Evolutionary conservation across 2,329 filamentous ascomycete genomes (phyloP).

Genomic region (Diaporthe humulicola): DNA sequence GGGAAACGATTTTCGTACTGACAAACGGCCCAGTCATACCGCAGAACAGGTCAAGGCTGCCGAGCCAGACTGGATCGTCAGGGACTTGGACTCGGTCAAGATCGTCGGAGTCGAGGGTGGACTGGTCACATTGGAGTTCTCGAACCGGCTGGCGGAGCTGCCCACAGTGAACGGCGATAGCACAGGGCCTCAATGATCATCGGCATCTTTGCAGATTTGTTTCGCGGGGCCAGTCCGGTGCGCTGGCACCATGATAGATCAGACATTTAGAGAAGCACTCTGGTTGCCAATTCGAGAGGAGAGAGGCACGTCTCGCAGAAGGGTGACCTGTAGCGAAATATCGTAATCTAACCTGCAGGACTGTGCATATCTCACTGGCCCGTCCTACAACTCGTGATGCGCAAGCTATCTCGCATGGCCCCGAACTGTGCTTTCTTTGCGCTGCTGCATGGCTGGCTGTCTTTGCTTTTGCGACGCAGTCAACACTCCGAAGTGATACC

Average conservation of each 20-base stretch:
- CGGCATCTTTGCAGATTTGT: not conserved
- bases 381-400: slow-evolving; percentile 10
- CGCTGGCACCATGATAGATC: slow-evolving; percentile 1
- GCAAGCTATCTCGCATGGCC: slow-evolving; percentile 19
- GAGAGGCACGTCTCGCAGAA: not conserved
- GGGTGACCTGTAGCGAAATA: slow-evolving; percentile 24
- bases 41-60: slow-evolving; percentile 78
- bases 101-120: slow-evolving; percentile 70
- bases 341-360: slow-evolving; percentile 23
- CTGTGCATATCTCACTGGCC: slow-evolving; percentile 14
- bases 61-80: slow-evolving; percentile 89
- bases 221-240: not conserved
- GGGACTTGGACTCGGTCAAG: slow-evolving; percentile 81
- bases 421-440: not conserved
- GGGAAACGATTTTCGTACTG: slow-evolving; percentile 4
- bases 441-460: slow-evolving; percentile 15
- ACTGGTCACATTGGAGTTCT: slow-evolving; percentile 76
- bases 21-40: slow-evolving; percentile 73
- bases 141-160: slow-evolving; percentile 64
- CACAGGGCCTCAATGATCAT: slow-evolving; percentile 5
- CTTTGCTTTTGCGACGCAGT: slow-evolving; percentile 24
- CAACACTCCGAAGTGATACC: not conserved
- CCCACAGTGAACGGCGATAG: slow-evolving; percentile 17
- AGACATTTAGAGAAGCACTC: slow-evolving; percentile 10
- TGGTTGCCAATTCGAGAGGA: not conserved